Conservation (phyloP, 2,329 filamentous ascomycete genomes). For the Cytospora paraplurivora region DNA sequence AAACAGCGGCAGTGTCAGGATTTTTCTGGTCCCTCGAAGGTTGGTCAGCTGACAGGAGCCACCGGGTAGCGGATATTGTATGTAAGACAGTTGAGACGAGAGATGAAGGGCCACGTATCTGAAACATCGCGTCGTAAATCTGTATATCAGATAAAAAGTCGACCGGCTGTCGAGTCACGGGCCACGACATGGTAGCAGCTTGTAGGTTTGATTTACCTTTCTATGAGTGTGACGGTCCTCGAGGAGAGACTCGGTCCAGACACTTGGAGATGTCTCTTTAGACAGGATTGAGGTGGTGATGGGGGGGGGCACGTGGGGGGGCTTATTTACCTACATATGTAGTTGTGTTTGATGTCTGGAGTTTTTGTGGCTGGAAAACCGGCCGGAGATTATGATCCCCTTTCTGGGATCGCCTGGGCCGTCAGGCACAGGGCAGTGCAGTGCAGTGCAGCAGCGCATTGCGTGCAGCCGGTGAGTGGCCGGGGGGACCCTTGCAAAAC, state of each 20-base stretch:
- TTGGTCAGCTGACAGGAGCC: not conserved
- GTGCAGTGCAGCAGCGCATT: not conserved
- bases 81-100: slow-evolving; percentile 15
- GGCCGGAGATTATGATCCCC: slow-evolving; percentile 2
- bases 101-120: slow-evolving; percentile 20
- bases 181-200: not conserved
- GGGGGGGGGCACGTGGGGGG: not conserved
- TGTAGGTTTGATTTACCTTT: too few species aligned
- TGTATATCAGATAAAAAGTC: not conserved
- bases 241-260: too few species aligned
- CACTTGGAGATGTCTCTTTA: too few species aligned
- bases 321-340: not conserved
- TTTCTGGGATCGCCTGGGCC: not conserved
- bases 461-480: not conserved
- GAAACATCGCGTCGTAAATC: slow-evolving; percentile 18
- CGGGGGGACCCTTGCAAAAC: not conserved
- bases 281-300: not conserved
- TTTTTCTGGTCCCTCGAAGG: not conserved
- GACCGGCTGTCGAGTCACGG: not conserved
- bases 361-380: not conserved
- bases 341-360: not conserved
- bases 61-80: slow-evolving; percentile 8
- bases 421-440: not conserved
- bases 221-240: too few species aligned
- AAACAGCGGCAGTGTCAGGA: slow-evolving; percentile 1